A percentile compares a stretch with the other conserved stretches of the same genome.
phyloP scores from a whole-genome alignment of 176 grass and related monocot genomes.

The Melocanna baccifera region DNA sequence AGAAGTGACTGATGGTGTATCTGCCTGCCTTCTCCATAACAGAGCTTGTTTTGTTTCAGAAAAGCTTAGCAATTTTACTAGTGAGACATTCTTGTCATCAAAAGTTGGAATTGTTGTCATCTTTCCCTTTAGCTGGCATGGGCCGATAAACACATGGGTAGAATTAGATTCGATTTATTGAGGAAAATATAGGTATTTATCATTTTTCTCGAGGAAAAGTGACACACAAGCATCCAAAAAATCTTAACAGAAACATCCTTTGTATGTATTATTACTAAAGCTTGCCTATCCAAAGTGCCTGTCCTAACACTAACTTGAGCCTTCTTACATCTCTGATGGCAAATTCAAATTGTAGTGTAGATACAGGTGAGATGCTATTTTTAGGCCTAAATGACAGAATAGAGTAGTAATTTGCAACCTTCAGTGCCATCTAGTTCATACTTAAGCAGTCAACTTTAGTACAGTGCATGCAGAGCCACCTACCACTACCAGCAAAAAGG shows the following conservation, averaged over 20 bases:
- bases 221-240: not conserved
- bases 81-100: not conserved
- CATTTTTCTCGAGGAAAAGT: not conserved
- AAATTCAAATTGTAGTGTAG: slow-evolving; percentile 24
- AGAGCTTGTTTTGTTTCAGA: not conserved
- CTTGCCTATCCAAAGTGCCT: not conserved
- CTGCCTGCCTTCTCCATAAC: not conserved
- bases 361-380: slow-evolving; percentile 20
- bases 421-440: not conserved
- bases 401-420: not conserved
- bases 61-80: not conserved
- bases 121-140: not conserved
- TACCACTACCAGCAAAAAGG: slow-evolving; percentile 18
- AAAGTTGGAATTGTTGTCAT: not conserved
- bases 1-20: not conserved
- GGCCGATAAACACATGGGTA: not conserved
- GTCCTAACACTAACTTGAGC: not conserved
- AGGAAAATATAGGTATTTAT: not conserved
- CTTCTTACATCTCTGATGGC: not conserved
- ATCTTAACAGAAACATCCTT: not conserved
- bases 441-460: not conserved
- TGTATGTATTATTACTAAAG: not conserved
- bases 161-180: not conserved
- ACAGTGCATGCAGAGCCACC: slow-evolving; percentile 27
- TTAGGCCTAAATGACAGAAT: not conserved